A percentile compares a stretch with the other conserved stretches of the same genome.
phyloP scores from a whole-genome alignment of 495 filamentous ascomycete species.

The Tuber umbilicatum region DNA sequence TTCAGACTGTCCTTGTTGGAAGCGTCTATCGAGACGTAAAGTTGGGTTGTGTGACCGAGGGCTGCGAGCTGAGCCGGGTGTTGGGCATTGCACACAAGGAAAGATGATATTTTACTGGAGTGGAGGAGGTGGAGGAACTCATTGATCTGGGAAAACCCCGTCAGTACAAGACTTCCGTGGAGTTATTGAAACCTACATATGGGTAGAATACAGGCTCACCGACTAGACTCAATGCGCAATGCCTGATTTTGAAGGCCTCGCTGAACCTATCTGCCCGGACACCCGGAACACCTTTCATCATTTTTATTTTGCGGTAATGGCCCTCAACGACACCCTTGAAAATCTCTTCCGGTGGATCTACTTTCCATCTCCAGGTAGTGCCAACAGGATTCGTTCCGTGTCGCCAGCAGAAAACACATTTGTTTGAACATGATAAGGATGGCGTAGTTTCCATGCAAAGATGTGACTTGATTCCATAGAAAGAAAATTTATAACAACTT shows the following conservation, averaged over 20 bases:
- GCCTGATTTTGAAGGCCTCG: slow-evolving; percentile 85
- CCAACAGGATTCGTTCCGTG: slow-evolving; percentile 96
- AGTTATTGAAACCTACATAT: slow-evolving; percentile 33
- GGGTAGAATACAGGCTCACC: slow-evolving; percentile 98
- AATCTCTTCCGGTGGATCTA: slow-evolving; percentile 81
- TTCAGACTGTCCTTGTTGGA: slow-evolving; percentile 80
- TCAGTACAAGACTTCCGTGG: slow-evolving; percentile 11
- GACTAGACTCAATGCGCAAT: slow-evolving; percentile 84
- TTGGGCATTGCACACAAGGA: slow-evolving; percentile 97
- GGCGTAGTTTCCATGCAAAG: slow-evolving; percentile 97
- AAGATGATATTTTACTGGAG: slow-evolving; percentile 77
- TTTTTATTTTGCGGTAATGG: slow-evolving; percentile 95
- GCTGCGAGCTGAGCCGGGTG: slow-evolving; percentile 84
- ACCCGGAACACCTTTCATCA: slow-evolving; percentile 87
- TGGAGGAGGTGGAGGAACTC: slow-evolving; percentile 77
- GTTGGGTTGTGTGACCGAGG: slow-evolving; percentile 76
- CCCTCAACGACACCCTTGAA: slow-evolving; percentile 82
- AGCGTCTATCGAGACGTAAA: slow-evolving; percentile 94
- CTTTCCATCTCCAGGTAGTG: slow-evolving; percentile 91
- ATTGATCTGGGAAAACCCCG: slow-evolving; percentile 60
- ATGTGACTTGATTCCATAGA: slow-evolving; percentile 93
- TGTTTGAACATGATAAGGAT: slow-evolving; percentile 91
- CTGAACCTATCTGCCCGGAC: slow-evolving; percentile 85
- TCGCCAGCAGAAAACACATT: slow-evolving; percentile 98
- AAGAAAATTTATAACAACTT: slow-evolving; percentile 93